These are phyloP conservation scores for Dioszegia hungarica DNA, from an alignment of 768 basidiomycete species.

Conservation along the genomic window DNA sequence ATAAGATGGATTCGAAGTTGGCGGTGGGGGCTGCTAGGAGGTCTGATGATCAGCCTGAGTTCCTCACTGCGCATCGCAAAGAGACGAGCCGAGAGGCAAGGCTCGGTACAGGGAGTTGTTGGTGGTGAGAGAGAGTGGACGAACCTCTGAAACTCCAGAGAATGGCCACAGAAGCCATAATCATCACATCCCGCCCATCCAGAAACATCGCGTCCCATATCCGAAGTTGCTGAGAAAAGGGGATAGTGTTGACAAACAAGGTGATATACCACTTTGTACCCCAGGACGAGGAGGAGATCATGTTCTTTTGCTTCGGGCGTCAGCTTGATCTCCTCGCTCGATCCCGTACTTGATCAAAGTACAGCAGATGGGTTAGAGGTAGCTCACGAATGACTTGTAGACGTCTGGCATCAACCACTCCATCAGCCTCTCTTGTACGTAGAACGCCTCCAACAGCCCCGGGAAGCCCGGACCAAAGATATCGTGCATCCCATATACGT, in stretches of 20 bases:
- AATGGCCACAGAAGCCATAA: conserved; percentile 78
- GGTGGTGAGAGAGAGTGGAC: conserved; percentile 31
- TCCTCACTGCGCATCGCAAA: too few species aligned
- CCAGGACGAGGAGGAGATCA: conserved; percentile 88
- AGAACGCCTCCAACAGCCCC: conserved; percentile 90
- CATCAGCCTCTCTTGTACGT: conserved; percentile 85
- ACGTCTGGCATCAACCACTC: conserved; percentile 85
- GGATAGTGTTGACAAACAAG: conserved; percentile 88
- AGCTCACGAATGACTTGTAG: conserved; percentile 66
- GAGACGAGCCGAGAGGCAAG: too few species aligned
- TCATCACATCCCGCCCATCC: conserved; percentile 83
- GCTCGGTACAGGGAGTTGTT: too few species aligned
- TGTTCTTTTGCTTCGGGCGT: conserved; percentile 61
- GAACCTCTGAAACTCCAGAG: conserved; percentile 85
- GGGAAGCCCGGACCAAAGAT: conserved; percentile 94
- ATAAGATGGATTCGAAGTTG: conserved; percentile 84
- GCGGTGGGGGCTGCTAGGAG: conserved; percentile 74
- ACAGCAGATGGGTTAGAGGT: not conserved
- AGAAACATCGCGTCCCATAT: conserved; percentile 91
- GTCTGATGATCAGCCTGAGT: conserved; percentile 53
- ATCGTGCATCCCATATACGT: conserved; percentile 76
- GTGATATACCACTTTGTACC: conserved; percentile 99
- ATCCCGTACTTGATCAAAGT: too few species aligned
- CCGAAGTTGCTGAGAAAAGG: conserved; percentile 88
- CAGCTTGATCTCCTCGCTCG: not conserved